Evolutionary conservation across 78 protist genomes (phyloP).

Genomic region (Chrysochromulina parva): DNA sequence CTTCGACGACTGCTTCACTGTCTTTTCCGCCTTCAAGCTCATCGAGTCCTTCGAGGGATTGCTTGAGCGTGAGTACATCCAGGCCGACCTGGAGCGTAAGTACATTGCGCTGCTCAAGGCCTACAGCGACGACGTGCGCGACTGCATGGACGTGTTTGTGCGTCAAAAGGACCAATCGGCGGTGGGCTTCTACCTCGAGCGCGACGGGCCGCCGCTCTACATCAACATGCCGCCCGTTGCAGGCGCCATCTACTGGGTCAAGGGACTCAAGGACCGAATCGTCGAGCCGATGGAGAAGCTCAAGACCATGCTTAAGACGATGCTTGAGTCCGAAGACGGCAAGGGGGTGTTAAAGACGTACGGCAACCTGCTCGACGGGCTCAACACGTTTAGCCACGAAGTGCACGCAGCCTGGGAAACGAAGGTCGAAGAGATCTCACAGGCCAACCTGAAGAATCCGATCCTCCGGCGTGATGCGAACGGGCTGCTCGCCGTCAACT

Average conservation of each 20-base stretch:
- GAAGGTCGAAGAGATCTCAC: neutral
- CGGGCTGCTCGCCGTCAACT: conserved; percentile 63
- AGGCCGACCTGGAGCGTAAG: conserved; percentile 43
- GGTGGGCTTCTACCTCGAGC: neutral
- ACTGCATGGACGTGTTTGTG: conserved; percentile 49
- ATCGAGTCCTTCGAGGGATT: conserved; percentile 66
- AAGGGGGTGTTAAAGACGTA: neutral
- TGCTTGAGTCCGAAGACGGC: neutral
- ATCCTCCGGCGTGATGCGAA: neutral
- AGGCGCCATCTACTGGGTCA: conserved; percentile 57
- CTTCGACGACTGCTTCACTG: conserved; percentile 57
- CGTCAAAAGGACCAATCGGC: neutral
- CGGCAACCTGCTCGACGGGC: conserved; percentile 58
- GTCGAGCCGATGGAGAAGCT: conserved; percentile 25
- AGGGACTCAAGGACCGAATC: conserved; percentile 52
- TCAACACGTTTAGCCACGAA: conserved; percentile 45
- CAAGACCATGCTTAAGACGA: neutral
- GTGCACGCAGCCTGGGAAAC: neutral
- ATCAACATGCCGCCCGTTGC: conserved; percentile 67
- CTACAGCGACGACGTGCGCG: conserved; percentile 47
- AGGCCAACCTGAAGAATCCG: conserved; percentile 31
- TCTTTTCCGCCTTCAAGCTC: conserved; percentile 57
- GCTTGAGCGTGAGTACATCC: conserved; percentile 47
- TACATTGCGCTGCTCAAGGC: conserved; percentile 32
- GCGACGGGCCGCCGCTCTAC: conserved; percentile 52